phyloP scores from a whole-genome alignment of 2,329 filamentous ascomycete genomes.

The Fusarium pseudoanthophilum region DNA sequence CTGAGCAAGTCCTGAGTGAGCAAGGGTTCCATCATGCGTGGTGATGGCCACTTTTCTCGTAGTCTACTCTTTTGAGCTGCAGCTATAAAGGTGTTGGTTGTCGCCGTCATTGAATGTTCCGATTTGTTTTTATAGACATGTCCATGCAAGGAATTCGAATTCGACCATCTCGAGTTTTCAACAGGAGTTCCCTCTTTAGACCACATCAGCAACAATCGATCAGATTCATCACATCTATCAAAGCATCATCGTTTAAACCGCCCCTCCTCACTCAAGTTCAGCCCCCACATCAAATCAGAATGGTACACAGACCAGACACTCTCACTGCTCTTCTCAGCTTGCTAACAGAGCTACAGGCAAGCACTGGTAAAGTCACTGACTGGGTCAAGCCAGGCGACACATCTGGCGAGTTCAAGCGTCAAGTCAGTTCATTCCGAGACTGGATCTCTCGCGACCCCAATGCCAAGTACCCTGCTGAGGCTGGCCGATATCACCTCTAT shows the following conservation, averaged over 20 bases:
- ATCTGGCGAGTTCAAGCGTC: slow-evolving; percentile 92
- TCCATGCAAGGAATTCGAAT: slow-evolving; percentile 31
- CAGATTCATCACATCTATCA: slow-evolving; percentile 23
- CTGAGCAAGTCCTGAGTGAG: slow-evolving; percentile 43
- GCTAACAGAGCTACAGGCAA: slow-evolving; percentile 35
- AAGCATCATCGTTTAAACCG: background rate
- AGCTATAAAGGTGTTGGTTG: slow-evolving; percentile 39
- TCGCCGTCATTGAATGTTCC: slow-evolving; percentile 29
- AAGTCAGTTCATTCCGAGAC: slow-evolving; percentile 83
- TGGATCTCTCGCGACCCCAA: slow-evolving; percentile 78
- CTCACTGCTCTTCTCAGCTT: background rate
- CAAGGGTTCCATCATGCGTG: slow-evolving; percentile 13
- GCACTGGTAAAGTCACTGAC: slow-evolving; percentile 70
- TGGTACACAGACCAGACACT: slow-evolving; percentile 28
- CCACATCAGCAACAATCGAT: slow-evolving; percentile 10
- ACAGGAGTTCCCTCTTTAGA: slow-evolving; percentile 3
- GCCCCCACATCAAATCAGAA: slow-evolving; percentile 37
- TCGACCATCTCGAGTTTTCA: slow-evolving; percentile 32
- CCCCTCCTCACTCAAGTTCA: background rate
- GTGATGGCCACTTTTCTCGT: slow-evolving; percentile 24
- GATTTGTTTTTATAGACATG: slow-evolving; percentile 31
- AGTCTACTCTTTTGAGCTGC: background rate
- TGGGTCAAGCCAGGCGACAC: slow-evolving; percentile 84
- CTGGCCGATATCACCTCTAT: slow-evolving; percentile 92
- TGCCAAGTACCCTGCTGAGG: slow-evolving; percentile 84